Evolutionary conservation across 2,329 filamentous ascomycete species (phyloP).

Genomic region (Colletotrichum eremochloae): DNA sequence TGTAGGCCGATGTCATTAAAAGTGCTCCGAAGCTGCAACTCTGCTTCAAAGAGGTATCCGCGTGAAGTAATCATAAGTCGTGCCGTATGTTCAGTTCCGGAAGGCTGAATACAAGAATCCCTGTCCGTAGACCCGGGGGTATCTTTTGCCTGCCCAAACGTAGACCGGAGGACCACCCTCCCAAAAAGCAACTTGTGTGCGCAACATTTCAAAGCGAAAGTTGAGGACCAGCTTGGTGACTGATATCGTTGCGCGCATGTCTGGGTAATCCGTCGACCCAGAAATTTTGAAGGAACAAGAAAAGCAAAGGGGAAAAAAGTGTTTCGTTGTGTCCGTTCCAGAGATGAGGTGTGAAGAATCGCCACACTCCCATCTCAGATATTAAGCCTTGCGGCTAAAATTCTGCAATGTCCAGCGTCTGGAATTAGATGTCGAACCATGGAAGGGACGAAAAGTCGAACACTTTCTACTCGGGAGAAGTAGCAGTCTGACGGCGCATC

Average conservation of each 20-base stretch:
- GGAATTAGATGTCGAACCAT: constrained; percentile 16
- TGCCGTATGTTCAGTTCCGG: constrained; percentile 40
- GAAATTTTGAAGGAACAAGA: constrained; percentile 19
- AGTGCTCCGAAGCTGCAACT: constrained; percentile 39
- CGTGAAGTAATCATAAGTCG: constrained; percentile 38
- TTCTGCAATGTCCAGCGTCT: constrained; percentile 34
- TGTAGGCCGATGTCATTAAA: constrained; percentile 40
- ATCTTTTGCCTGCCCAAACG: constrained; percentile 40
- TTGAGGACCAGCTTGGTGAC: constrained; percentile 23
- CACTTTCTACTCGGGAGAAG: constrained; percentile 62
- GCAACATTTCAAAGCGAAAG: constrained; percentile 28
- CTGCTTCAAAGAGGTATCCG: constrained; percentile 43
- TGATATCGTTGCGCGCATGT: constrained; percentile 9
- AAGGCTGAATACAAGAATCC: constrained; percentile 32
- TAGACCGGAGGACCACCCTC: constrained; percentile 41
- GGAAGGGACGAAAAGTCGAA: constrained; percentile 29
- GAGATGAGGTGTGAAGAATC: constrained; percentile 11
- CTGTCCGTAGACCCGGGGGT: constrained; percentile 31
- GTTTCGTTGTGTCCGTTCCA: constrained; percentile 25
- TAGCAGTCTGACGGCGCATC: constrained; percentile 85
- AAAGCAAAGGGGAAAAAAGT: neutral
- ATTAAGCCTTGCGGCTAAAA: constrained; percentile 38
- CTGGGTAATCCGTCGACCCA: constrained; percentile 24
- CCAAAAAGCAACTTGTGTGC: constrained; percentile 32
- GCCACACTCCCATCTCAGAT: constrained; percentile 5